Evolutionary conservation across 495 filamentous ascomycete genomes (phyloP), one percentile per base, ranked within the genome.

Genomic region (Hypomontagnella monticulosa): DNA sequence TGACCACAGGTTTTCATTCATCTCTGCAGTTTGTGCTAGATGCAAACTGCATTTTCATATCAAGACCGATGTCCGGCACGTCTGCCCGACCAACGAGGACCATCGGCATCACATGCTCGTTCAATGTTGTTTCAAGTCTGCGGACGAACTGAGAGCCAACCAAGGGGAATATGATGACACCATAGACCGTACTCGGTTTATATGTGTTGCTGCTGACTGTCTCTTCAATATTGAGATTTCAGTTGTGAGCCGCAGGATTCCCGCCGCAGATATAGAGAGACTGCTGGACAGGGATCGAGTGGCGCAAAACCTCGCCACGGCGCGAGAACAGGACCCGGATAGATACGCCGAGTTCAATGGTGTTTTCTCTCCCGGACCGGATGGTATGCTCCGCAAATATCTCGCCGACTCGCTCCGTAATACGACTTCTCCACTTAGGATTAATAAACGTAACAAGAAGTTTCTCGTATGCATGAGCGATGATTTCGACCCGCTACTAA

Each of bases 381-480:
- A 89, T 19, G 66, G 78, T 16, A 87, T 84, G 18, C 75, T 93
- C 34, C 80, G 81, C 20, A 78, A 77, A 43, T 93, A 93, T 69
- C 71, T 93, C 20, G 75, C 63, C 5, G 89, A 93, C 67, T 79
- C 87, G 6, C 75, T 91, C 46, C 70, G 81, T 30, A 75, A 81
- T 36, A 66, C 58, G 51, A 69, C 6, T 66, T 73, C 38, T 0
- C 43, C 63, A 30, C 78, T 79, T 34, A 87, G 85, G 71, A 91
- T 94, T 54, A 83, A 86, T 3, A 80, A 82, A 11, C 75, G 84
- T 6, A 93, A 93, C 75, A 93, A 91, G 73, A 84, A 83, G 12
- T 96, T 92, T 67, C 78, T 85, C 50, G 78, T 88, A 11, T 83
- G 87, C 38, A 90, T 93, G 71, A 90, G 91, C 11, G 76, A 75